Conservation (phyloP, 352 stramenopile species). For the Phytophthora citrophthora region DNA sequence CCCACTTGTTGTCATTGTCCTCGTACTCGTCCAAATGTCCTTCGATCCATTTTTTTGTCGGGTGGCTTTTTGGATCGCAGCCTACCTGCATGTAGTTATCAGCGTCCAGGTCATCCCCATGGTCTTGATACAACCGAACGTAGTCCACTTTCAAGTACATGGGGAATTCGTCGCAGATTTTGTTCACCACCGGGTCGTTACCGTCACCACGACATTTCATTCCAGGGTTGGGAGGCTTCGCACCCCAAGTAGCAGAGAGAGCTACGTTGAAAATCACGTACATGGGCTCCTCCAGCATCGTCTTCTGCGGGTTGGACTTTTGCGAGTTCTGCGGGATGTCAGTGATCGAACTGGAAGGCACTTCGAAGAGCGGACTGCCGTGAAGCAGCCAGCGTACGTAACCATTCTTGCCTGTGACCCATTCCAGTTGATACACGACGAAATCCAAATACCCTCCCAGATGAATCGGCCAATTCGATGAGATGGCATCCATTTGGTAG, state of each 20-base stretch:
- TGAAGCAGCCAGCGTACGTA: conserved; percentile 29
- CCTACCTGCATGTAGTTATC: conserved; percentile 10
- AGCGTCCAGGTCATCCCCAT: not conserved
- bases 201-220: not conserved
- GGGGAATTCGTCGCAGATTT: not conserved
- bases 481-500: conserved; percentile 67
- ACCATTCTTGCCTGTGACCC: conserved; percentile 50
- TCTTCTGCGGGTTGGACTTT: conserved; percentile 1
- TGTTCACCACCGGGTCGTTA: not conserved
- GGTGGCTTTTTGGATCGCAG: conserved; percentile 7
- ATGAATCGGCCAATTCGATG: conserved; percentile 86
- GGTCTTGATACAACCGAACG: conserved; percentile 4
- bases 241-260: conserved; percentile 1
- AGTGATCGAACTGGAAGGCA: conserved; percentile 27
- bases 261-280: conserved; percentile 9
- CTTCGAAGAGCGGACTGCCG: conserved; percentile 73
- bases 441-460: conserved; percentile 78
- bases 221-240: conserved; percentile 1
- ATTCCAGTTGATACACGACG: conserved; percentile 67
- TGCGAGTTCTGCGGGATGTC: not conserved
- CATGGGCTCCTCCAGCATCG: conserved; percentile 9
- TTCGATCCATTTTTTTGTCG: conserved; percentile 7
- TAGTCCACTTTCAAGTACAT: conserved; percentile 5
- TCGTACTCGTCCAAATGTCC: conserved; percentile 8
- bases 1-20: conserved; percentile 6